A percentile compares a stretch with the other conserved stretches of the same genome.
phyloP scores from a whole-genome alignment of 2,329 filamentous ascomycete genomes.

The Helotiales sp. region DNA sequence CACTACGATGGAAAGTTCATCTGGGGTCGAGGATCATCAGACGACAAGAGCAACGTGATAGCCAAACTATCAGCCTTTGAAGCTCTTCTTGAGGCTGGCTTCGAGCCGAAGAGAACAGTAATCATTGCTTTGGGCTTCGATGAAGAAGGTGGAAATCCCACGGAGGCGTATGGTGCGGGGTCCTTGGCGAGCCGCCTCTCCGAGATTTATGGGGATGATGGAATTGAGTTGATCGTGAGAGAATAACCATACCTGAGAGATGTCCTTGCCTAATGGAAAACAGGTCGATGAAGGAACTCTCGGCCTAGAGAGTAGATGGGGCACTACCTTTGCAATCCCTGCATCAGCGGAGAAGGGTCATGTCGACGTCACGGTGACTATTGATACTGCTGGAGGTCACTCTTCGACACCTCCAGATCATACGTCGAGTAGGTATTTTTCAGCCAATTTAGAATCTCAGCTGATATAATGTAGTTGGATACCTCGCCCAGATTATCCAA shows the following conservation, averaged over 20 bases:
- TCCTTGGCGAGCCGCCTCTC: conserved; percentile 51
- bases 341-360: conserved; percentile 61
- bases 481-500: conserved; percentile 64
- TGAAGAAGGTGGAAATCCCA: conserved; percentile 59
- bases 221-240: conserved; percentile 56
- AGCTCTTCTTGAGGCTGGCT: conserved; percentile 50
- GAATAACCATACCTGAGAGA: neutral
- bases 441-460: neutral
- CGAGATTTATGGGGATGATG: conserved; percentile 56
- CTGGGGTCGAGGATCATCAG: conserved; percentile 54
- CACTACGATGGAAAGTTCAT: conserved; percentile 54
- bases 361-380: conserved; percentile 53
- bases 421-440: conserved; percentile 42
- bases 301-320: conserved; percentile 46
- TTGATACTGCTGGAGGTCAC: conserved; percentile 60
- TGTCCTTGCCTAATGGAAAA: neutral
- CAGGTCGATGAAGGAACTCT: conserved; percentile 55
- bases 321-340: conserved; percentile 45
- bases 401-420: conserved; percentile 61
- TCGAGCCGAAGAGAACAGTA: conserved; percentile 55
- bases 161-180: conserved; percentile 49
- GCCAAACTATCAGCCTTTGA: conserved; percentile 55
- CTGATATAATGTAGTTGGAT: conserved; percentile 49
- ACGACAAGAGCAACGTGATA: conserved; percentile 57
- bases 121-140: conserved; percentile 65